These are phyloP conservation scores for Aspergillus sp. DNA, from an alignment of 2,329 filamentous ascomycete species.

Conservation along the genomic window DNA sequence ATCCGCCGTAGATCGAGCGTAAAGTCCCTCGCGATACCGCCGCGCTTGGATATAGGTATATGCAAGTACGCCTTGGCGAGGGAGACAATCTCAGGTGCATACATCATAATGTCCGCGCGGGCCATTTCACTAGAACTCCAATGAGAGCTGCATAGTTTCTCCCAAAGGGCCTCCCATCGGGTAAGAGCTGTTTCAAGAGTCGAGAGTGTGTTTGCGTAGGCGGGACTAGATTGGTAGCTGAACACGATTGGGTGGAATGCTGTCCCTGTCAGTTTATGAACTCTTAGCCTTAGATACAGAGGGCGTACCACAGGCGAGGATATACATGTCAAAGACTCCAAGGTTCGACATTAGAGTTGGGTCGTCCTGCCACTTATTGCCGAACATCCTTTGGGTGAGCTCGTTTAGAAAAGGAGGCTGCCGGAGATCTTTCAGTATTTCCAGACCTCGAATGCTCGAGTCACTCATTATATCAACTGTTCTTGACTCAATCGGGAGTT, in stretches of 20 bases:
- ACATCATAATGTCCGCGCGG: neutral
- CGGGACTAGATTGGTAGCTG: neutral
- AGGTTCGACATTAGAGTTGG: neutral
- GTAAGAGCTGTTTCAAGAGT: neutral
- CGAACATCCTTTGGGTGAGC: neutral
- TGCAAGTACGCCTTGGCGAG: neutral
- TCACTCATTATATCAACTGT: neutral
- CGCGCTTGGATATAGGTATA: neutral
- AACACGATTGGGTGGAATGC: neutral
- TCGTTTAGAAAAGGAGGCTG: neutral
- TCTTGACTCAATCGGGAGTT: neutral
- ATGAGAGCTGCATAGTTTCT: neutral
- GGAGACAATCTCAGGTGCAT: neutral
- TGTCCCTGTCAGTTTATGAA: neutral
- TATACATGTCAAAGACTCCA: neutral
- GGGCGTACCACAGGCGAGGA: neutral
- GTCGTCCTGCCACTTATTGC: neutral
- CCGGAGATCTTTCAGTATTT: neutral
- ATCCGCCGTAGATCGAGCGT: neutral
- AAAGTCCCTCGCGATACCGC: neutral
- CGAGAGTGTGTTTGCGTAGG: neutral
- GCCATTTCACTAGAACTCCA: neutral
- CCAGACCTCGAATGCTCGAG: neutral
- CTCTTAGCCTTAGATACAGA: neutral
- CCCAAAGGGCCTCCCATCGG: neutral